These are phyloP conservation scores for Phytophthora europaea DNA, from an alignment of 352 stramenopile genomes.

Conservation along the genomic window DNA sequence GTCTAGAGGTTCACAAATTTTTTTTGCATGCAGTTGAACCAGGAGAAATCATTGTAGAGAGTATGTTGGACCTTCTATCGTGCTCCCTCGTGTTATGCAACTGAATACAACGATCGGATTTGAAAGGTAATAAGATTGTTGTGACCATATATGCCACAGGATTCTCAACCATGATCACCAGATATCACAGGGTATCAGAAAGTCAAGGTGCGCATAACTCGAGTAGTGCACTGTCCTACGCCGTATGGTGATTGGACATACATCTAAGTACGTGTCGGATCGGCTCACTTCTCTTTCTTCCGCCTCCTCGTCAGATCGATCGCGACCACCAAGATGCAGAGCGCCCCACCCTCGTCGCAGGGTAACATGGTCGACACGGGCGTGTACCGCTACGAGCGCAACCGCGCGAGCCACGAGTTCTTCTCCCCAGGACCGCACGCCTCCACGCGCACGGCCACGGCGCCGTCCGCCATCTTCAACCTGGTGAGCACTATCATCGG, in stretches of 20 bases:
- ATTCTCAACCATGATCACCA: too few relatives aligned
- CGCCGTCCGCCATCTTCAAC: constrained; percentile 86
- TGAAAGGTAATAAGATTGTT: too few relatives aligned
- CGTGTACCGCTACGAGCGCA: constrained; percentile 81
- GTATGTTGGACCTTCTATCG: too few relatives aligned
- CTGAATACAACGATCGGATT: too few relatives aligned
- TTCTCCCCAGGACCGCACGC: constrained; percentile 75
- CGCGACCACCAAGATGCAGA: constrained; percentile 20
- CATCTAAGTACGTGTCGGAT: constrained; percentile 5
- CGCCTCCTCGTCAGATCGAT: constrained; percentile 14
- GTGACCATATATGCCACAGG: too few relatives aligned
- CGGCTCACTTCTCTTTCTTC: constrained; percentile 20
- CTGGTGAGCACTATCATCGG: constrained; percentile 92
- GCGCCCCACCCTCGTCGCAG: constrained; percentile 32
- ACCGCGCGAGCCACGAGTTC: constrained; percentile 78
- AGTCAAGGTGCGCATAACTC: too few relatives aligned
- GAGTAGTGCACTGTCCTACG: too few relatives aligned
- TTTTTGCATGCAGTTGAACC: not conserved
- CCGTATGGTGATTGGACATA: constrained; percentile 13
- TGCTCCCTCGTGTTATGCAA: too few relatives aligned
- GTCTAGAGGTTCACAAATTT: too few relatives aligned
- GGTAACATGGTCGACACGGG: constrained; percentile 65
- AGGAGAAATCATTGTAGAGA: not conserved
- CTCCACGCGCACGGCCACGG: constrained; percentile 70
- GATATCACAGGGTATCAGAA: too few relatives aligned